Conservation (phyloP, 129 eudicot species). For the Erigeron canadensis region DNA sequence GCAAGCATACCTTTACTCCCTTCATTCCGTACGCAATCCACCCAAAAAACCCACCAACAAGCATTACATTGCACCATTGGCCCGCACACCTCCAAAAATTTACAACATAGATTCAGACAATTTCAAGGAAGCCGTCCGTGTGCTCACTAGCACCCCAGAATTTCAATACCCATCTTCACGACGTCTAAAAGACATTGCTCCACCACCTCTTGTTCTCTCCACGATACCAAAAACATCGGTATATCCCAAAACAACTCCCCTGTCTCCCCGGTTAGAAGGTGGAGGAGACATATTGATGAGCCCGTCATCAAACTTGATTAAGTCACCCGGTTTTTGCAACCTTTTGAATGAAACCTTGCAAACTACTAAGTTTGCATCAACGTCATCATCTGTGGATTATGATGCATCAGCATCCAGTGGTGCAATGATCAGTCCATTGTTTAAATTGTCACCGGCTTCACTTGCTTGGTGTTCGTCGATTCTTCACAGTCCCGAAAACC, state of each 20-base stretch:
- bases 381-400: background rate
- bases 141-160: constrained; percentile 51
- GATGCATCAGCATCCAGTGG: background rate
- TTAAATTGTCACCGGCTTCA: constrained; percentile 45
- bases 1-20: constrained; percentile 31
- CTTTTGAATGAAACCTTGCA: constrained; percentile 33
- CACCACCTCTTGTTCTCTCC: constrained; percentile 48
- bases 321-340: constrained; percentile 20
- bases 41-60: constrained; percentile 35
- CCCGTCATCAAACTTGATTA: constrained; percentile 16
- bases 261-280: background rate
- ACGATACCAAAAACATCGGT: constrained; percentile 18
- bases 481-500: constrained; percentile 40
- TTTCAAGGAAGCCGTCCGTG: constrained; percentile 67
- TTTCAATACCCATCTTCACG: constrained; percentile 35
- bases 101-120: constrained; percentile 58
- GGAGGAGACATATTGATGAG: constrained; percentile 20
- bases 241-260: background rate
- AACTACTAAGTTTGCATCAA: background rate
- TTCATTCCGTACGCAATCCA: constrained; percentile 40
- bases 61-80: constrained; percentile 59
- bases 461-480: constrained; percentile 41
- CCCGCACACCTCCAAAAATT: constrained; percentile 52
- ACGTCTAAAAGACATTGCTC: constrained; percentile 40
- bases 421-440: constrained; percentile 33